Conservation (phyloP, 495 filamentous ascomycete species). For the Chaetomium tenue region DNA sequence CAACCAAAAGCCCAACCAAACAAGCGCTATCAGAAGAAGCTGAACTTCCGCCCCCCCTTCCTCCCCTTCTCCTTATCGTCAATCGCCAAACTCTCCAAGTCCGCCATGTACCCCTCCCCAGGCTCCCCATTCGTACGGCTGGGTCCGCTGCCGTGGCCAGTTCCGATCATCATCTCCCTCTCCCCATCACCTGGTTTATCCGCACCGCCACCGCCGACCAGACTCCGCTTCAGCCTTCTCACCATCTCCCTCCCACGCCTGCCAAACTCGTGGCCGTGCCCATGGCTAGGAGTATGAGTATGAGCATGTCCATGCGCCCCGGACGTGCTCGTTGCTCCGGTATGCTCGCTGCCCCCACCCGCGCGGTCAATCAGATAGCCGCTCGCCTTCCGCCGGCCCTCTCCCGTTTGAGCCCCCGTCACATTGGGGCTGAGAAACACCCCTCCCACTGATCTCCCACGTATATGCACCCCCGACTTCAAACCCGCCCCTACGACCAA, state of each 20-base stretch:
- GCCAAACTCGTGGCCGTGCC: background rate
- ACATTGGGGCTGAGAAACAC: too few relatives aligned
- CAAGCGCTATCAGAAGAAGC: conserved; percentile 13
- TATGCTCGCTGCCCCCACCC: too few relatives aligned
- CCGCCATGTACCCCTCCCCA: background rate
- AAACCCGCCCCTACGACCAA: too few relatives aligned
- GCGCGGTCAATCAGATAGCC: too few relatives aligned
- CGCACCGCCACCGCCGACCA: background rate
- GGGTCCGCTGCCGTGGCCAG: background rate
- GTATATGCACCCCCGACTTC: too few relatives aligned
- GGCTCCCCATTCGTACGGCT: too few relatives aligned
- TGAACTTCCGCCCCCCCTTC: background rate
- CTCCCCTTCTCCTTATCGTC: background rate
- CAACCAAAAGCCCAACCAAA: background rate
- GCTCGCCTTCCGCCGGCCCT: too few relatives aligned
- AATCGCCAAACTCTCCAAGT: conserved; percentile 4
- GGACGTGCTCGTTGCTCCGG: too few relatives aligned
- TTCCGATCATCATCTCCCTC: background rate
- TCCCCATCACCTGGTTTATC: background rate
- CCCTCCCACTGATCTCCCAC: too few relatives aligned
- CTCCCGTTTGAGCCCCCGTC: too few relatives aligned
- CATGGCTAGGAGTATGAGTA: too few relatives aligned
- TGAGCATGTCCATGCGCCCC: too few relatives aligned
- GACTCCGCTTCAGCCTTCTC: conserved; percentile 19
- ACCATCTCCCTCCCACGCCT: conserved; percentile 9